Base-by-base conservation (phyloP, 768 basidiomycete species). In the Collybia sp. region DNA sequence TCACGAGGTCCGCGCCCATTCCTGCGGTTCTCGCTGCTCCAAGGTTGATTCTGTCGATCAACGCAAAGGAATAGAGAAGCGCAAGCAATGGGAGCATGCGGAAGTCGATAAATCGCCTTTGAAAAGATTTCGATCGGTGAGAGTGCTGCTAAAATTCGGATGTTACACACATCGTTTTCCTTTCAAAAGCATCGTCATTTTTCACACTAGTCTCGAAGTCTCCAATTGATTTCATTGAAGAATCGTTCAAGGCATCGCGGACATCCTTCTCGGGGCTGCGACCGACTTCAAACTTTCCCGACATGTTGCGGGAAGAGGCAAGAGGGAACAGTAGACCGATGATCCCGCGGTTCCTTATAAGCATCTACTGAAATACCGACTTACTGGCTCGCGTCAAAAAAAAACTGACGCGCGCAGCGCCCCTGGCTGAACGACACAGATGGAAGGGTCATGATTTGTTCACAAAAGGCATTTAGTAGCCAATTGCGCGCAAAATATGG, bases 41-140 rank as follows among this genome's bases (percentile, higher is more conserved):
- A 40, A 72, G 58, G 51, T 72, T 73, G 45, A 68, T 66, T 53
- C 72, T 61, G 53, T 73, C 73, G 47, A 75, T 69, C 32, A 75
- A 49, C 15, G 69, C 66, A 40, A 73, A 67, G 15, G 71, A 61
- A 48, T 71, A 74, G 6, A 72, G 55, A 43, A 71, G 40, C 4
- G 66, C 63, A 3, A 73, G 59, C 9, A 75, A 52, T 2, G 73
- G 73, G 5, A 75, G 57, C 32, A 74, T 66, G 35, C 70, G 65
- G 55, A 60, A 66, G 50, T 73, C 72, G 13, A 73, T 59, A 49
- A 59, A 67, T 44, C 66, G 65, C 59, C 72, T 75, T 44, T 3
- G 32, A 37, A 30, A 6, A 18, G n/a, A 36, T 12, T 20, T 42
- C 42, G 30, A 45, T 34, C n/a, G 15, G 43, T 45, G 41, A 48